Percentiles rank a stretch among this genome's conserved stretches.
Conservation (phyloP, 805 yeast genomes). For the Metschnikowia arizonensis region DNA sequence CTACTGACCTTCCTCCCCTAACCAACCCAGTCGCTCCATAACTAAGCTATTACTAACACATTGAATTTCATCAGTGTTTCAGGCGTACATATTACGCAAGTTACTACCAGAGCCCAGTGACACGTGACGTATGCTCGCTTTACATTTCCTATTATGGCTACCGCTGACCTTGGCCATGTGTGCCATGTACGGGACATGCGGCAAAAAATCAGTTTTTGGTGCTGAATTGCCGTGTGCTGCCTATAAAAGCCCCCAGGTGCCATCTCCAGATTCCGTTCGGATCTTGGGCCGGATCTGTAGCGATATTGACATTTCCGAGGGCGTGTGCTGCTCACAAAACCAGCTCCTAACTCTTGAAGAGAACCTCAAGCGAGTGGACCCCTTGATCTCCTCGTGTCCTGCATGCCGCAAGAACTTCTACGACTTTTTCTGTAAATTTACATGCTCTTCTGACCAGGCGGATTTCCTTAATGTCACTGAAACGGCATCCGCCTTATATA, state of each 20-base stretch:
- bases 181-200: slow-evolving; percentile 64
- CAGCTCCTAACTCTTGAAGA: slow-evolving; percentile 55
- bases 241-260: slow-evolving; percentile 44
- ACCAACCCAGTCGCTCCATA: too few species aligned
- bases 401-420: slow-evolving; percentile 86
- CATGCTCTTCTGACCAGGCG: slow-evolving; percentile 85
- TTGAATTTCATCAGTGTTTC: background rate
- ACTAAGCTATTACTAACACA: background rate
- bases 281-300: slow-evolving; percentile 68
- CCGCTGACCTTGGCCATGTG: slow-evolving; percentile 25
- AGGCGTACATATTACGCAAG: background rate
- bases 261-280: slow-evolving; percentile 42
- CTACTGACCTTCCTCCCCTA: too few species aligned
- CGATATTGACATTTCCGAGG: slow-evolving; percentile 48
- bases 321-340: slow-evolving; percentile 65
- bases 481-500: slow-evolving; percentile 44
- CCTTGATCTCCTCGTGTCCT: slow-evolving; percentile 57
- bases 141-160: background rate
- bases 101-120: background rate
- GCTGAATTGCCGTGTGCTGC: slow-evolving; percentile 74
- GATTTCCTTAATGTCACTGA: slow-evolving; percentile 64
- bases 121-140: background rate
- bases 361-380: slow-evolving; percentile 35
- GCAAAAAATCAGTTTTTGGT: slow-evolving; percentile 77
- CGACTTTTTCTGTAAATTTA: slow-evolving; percentile 79